Base-by-base conservation (phyloP, 2,329 filamentous ascomycete species). In the Trematosphaeria pertusa region DNA sequence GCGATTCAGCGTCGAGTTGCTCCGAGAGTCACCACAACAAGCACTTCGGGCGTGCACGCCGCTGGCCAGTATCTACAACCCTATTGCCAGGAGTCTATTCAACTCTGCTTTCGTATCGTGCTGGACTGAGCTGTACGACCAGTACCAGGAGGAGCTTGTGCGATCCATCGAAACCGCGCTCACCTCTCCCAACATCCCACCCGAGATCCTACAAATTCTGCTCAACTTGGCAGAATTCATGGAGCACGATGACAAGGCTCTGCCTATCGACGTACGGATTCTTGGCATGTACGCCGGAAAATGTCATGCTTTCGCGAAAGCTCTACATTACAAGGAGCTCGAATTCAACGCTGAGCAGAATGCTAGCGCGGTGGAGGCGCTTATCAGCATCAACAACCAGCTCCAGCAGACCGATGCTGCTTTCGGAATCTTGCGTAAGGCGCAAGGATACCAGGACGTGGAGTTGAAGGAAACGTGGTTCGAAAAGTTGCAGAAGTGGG, bases 301-400 rank as follows among this genome's bases (percentile, higher is more conserved):
- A 62, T 99, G 95, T 59, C 94, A 99, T 72, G 95, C 94, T 4
- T 99, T 96, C 68, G 94, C 94, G 24, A 99, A 99, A 74, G 94
- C 94, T 8, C 78, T 99, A 30, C 94, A 99, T 67, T 99, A 99
- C 77, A 99, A 99, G 69, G 94, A 99, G 72, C 80, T 99, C 0
- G 95, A 99, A 68, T 99, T 99, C 70, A 84, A 97, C 48, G 93
- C 97, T 59, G 95, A 99, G 69, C 94, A 97, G 70, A 97, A 93
- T 69, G 91, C 91, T 14, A 90, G 89, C 47, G 92, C 93, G 2
- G 94, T 99, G 1, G 94, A 99, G 73, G 95, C 95, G 6, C 79
- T 99, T 49, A 99, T 99, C 62, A 94, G 93, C 54, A 99, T 99
- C 78, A 99, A 99, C 75, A 99, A 99, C 68, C 93, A 99, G 70